These are phyloP conservation scores for Pseudevernia furfuracea DNA, from an alignment of 495 filamentous ascomycete genomes.

Conservation along the genomic window DNA sequence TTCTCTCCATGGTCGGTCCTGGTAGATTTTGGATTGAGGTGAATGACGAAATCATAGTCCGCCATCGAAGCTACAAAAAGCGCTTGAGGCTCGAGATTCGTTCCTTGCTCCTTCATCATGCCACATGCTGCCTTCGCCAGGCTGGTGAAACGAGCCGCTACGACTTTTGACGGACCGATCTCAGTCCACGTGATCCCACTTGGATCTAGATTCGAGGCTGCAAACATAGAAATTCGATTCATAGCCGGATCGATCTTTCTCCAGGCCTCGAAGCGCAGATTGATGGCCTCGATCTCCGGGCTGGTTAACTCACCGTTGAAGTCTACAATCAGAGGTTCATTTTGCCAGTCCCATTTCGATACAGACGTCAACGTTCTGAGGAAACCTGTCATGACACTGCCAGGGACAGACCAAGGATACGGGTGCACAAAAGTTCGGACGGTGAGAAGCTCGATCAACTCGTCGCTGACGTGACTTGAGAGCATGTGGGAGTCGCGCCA, in stretches of 20 bases:
- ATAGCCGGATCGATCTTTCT: constrained; percentile 80
- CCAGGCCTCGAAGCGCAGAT: constrained; percentile 63
- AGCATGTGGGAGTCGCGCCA: constrained; percentile 88
- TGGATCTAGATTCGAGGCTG: constrained; percentile 67
- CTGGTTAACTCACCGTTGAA: constrained; percentile 50
- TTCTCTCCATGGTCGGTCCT: constrained; percentile 22
- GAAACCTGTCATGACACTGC: constrained; percentile 73
- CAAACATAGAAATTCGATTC: constrained; percentile 75
- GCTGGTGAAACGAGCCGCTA: constrained; percentile 73
- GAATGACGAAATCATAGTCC: constrained; percentile 81
- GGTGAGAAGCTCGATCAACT: constrained; percentile 74
- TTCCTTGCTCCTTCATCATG: constrained; percentile 48
- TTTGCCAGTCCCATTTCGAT: constrained; percentile 84
- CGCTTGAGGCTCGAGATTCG: constrained; percentile 47
- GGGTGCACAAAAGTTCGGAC: constrained; percentile 70
- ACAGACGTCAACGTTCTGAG: constrained; percentile 68
- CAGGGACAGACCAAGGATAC: constrained; percentile 72
- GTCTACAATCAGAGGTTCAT: constrained; percentile 72
- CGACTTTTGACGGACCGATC: constrained; percentile 63
- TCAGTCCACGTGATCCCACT: constrained; percentile 78
- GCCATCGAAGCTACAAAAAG: constrained; percentile 61
- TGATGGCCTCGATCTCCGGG: constrained; percentile 47
- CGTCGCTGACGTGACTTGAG: constrained; percentile 62
- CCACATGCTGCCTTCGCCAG: constrained; percentile 66
- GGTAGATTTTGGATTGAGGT: constrained; percentile 50